A percentile compares a stretch with the other conserved stretches of the same genome.
phyloP scores from a whole-genome alignment of 1,139 yeast genomes.

The Kodamaea ohmeri region DNA sequence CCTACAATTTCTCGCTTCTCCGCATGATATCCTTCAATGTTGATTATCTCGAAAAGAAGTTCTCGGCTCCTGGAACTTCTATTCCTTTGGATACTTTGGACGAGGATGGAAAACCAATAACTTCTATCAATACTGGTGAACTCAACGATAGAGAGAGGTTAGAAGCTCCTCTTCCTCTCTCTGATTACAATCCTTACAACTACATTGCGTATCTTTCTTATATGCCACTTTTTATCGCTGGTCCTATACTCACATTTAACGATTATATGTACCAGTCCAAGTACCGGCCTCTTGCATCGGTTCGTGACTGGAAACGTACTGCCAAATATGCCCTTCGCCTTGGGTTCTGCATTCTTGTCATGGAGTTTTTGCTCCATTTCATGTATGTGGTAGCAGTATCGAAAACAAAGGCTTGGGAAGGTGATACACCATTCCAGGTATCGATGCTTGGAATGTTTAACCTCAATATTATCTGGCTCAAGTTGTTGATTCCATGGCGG shows the following conservation, averaged over 20 bases:
- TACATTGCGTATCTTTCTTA: slow-evolving; percentile 77
- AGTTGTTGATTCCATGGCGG: slow-evolving; percentile 93
- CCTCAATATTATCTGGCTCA: slow-evolving; percentile 87
- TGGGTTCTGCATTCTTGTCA: slow-evolving; percentile 67
- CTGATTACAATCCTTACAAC: slow-evolving; percentile 60
- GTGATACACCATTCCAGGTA: slow-evolving; percentile 86
- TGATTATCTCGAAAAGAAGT: slow-evolving; percentile 62
- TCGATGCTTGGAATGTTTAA: slow-evolving; percentile 94
- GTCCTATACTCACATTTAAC: slow-evolving; percentile 90
- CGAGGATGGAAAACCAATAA: neutral
- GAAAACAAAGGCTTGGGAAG: slow-evolving; percentile 84
- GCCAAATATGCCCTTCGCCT: slow-evolving; percentile 65
- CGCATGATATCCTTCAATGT: slow-evolving; percentile 80
- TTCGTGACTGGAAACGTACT: slow-evolving; percentile 48
- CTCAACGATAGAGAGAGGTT: slow-evolving; percentile 67
- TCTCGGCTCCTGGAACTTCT: slow-evolving; percentile 2
- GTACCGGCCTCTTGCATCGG: slow-evolving; percentile 46
- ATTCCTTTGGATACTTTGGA: neutral
- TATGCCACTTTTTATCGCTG: slow-evolving; percentile 90
- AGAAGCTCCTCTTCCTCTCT: slow-evolving; percentile 56
- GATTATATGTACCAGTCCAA: slow-evolving; percentile 78
- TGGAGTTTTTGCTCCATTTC: slow-evolving; percentile 87
- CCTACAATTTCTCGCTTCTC: slow-evolving; percentile 82
- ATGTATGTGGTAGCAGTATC: slow-evolving; percentile 94
- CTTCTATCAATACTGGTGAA: slow-evolving; percentile 5